These are phyloP conservation scores for Trametopsis cervina DNA, from an alignment of 768 basidiomycete species.

Conservation along the genomic window DNA sequence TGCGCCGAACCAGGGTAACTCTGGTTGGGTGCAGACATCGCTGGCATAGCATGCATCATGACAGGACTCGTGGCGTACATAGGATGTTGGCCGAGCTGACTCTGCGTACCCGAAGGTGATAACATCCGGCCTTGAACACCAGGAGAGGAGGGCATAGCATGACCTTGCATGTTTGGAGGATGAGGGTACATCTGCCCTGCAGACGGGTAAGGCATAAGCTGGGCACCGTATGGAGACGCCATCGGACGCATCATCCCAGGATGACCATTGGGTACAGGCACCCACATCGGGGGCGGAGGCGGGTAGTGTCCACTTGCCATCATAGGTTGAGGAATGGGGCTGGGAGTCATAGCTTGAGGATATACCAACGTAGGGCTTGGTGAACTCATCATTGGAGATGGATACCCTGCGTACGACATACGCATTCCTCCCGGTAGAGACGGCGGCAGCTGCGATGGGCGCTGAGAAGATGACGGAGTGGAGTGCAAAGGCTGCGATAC, in stretches of 20 bases:
- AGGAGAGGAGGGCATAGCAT: slow-evolving; percentile 32
- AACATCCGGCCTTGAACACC: slow-evolving; percentile 45
- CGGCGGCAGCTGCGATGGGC: slow-evolving; percentile 22
- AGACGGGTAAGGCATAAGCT: slow-evolving; percentile 60
- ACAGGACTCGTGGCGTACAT: slow-evolving; percentile 69
- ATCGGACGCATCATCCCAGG: slow-evolving; percentile 49
- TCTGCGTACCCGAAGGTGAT: slow-evolving; percentile 66
- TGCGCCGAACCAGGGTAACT: slow-evolving; percentile 23
- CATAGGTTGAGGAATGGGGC: slow-evolving; percentile 57
- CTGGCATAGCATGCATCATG: slow-evolving; percentile 40
- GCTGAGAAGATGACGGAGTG: slow-evolving; percentile 10
- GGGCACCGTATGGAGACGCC: slow-evolving; percentile 56
- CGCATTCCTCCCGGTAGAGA: slow-evolving; percentile 44
- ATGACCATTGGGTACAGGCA: slow-evolving; percentile 42
- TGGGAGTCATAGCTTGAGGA: slow-evolving; percentile 48
- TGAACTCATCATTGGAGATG: slow-evolving; percentile 66
- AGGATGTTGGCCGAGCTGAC: slow-evolving; percentile 25
- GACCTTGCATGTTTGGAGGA: slow-evolving; percentile 35
- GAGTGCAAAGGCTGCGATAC: not conserved
- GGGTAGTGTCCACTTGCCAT: slow-evolving; percentile 57
- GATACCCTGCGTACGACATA: slow-evolving; percentile 50
- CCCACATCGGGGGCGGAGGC: slow-evolving; percentile 61
- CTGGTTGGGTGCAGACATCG: slow-evolving; percentile 22
- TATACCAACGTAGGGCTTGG: slow-evolving; percentile 67
- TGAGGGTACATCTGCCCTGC: slow-evolving; percentile 36